These are phyloP conservation scores for Penicillium corylophilum DNA, from an alignment of 2,329 filamentous ascomycete genomes.

Conservation along the genomic window DNA sequence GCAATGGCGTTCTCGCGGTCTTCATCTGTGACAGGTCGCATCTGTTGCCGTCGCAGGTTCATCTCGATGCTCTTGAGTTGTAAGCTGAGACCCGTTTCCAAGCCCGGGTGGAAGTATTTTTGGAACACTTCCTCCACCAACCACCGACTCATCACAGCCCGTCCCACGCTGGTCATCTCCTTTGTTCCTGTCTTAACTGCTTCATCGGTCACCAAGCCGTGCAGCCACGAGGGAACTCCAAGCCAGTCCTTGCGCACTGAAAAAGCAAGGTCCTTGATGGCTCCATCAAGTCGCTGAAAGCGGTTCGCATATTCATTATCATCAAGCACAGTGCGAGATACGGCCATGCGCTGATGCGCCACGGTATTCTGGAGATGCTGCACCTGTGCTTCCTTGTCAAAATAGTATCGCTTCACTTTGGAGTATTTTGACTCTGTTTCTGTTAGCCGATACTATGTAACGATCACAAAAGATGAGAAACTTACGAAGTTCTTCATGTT, in stretches of 20 bases:
- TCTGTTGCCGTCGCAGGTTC: conserved; percentile 77
- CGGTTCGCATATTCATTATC: conserved; percentile 90
- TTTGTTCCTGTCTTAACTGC: conserved; percentile 85
- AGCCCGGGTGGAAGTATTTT: conserved; percentile 84
- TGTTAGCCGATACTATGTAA: neutral
- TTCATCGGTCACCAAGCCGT: conserved; percentile 76
- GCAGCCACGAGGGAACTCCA: conserved; percentile 75
- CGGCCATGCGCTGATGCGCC: conserved; percentile 90
- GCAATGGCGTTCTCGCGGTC: conserved; percentile 84
- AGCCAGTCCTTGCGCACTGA: conserved; percentile 96
- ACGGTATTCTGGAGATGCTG: conserved; percentile 97
- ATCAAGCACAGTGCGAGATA: conserved; percentile 90
- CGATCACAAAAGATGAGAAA: neutral
- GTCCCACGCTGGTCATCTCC: conserved; percentile 95
- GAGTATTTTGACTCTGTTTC: conserved; percentile 85
- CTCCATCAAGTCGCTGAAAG: conserved; percentile 87
- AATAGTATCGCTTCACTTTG: conserved; percentile 96
- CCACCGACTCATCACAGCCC: conserved; percentile 86
- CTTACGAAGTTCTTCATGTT: conserved; percentile 49
- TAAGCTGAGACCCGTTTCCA: conserved; percentile 72
- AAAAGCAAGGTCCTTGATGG: conserved; percentile 92
- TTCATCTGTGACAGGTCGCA: conserved; percentile 70
- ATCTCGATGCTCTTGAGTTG: conserved; percentile 83
- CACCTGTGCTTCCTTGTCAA: conserved; percentile 85
- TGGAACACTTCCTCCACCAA: conserved; percentile 88